These are phyloP conservation scores for Arthromyces matolae DNA, from an alignment of 768 basidiomycete genomes.

Conservation along the genomic window DNA sequence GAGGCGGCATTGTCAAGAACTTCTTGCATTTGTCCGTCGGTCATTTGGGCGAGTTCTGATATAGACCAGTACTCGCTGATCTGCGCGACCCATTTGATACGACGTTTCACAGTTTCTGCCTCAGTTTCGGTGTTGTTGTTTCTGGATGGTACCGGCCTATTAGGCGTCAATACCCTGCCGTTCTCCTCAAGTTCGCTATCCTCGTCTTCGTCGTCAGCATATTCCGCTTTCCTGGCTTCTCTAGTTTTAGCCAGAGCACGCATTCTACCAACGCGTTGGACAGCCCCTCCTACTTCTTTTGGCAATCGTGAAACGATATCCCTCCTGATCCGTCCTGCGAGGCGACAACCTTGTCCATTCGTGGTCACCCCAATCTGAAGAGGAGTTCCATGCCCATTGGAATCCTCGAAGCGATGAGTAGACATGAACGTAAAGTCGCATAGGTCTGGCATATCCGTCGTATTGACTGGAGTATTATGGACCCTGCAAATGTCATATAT, in stretches of 20 bases:
- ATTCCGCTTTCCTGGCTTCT: conserved; percentile 9
- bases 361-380: conserved; percentile 84
- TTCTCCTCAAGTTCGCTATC: conserved; percentile 54
- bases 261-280: conserved; percentile 68
- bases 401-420: conserved; percentile 73
- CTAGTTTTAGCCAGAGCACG: conserved; percentile 44
- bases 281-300: conserved; percentile 68
- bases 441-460: conserved; percentile 80
- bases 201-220: conserved; percentile 19
- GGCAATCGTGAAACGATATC: conserved; percentile 80
- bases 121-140: conserved; percentile 31
- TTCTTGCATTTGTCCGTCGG: conserved; percentile 62
- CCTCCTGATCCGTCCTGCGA: conserved; percentile 73
- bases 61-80: conserved; percentile 96
- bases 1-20: conserved; percentile 42
- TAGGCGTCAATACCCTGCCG: conserved; percentile 53
- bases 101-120: conserved; percentile 49
- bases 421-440: conserved; percentile 90
- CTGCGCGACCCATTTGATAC: conserved; percentile 93
- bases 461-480: conserved; percentile 72
- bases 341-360: conserved; percentile 86
- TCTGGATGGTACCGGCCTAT: conserved; percentile 62
- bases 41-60: conserved; percentile 66
- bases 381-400: conserved; percentile 40
- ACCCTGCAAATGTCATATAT: conserved; percentile 54